A percentile compares a stretch with the other conserved stretches of the same genome.
These are phyloP conservation scores for Combretum micranthum DNA, from an alignment of 345 rosid genomes.

Conservation along the genomic window DNA sequence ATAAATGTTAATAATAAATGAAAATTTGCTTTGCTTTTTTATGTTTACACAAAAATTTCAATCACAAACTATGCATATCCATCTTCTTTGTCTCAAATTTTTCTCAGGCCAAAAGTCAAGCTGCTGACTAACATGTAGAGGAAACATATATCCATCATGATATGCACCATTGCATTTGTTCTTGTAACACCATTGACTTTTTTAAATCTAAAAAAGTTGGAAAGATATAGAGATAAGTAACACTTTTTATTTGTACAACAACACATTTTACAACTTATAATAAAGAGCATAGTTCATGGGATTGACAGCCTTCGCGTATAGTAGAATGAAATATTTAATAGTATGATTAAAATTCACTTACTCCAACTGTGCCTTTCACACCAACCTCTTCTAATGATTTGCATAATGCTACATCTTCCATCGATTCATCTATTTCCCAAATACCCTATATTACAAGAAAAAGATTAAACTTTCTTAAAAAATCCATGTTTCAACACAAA, in stretches of 20 bases:
- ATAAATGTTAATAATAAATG: no score
- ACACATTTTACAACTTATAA: no score
- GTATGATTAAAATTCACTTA: conserved; percentile 6
- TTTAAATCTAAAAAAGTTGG: conserved; percentile 25
- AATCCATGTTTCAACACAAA: no score
- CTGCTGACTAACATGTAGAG: conserved; percentile 37
- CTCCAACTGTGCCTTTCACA: conserved; percentile 43
- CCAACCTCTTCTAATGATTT: conserved; percentile 62
- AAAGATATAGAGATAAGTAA: no score
- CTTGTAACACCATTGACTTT: conserved; percentile 52
- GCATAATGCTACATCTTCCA: conserved; percentile 41
- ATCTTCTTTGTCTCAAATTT: conserved; percentile 33
- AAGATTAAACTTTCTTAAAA: no score
- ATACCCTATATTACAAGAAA: conserved; percentile 38
- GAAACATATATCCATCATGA: conserved; percentile 59
- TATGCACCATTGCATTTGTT: conserved; percentile 36
- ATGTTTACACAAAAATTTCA: no score
- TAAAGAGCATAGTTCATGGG: no score
- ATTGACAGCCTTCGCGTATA: no score
- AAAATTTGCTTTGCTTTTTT: no score
- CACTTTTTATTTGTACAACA: no score
- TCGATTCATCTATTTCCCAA: conserved; percentile 58
- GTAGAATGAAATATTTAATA: no score
- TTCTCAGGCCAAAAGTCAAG: conserved; percentile 57
- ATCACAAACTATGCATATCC: conserved; percentile 27